Base-by-base conservation (phyloP, 305 asterid genomes). In the Fraxinus baroniana region DNA sequence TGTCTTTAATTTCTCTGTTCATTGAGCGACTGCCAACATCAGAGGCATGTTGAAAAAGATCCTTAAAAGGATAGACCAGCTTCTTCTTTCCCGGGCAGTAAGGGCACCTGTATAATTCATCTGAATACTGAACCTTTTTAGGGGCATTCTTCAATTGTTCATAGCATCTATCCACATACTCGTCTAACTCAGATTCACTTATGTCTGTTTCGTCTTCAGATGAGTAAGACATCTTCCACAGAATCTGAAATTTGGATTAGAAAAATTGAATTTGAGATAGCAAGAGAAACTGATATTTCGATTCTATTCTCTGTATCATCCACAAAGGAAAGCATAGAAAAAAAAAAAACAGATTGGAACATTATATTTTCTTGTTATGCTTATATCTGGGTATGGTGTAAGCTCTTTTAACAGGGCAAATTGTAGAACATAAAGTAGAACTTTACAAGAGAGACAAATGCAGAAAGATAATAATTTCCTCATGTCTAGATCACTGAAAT, bases 1-100 rank as follows among this genome's bases (percentile, higher is more conserved):
- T 90, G 91, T 87, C 91, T 83, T 90, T 90, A 85, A 85, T 83
- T 24, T 84, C 90, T 73, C 71, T 79, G 86, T 86, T 90, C 81
- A 82, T 83, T 12, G 90, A 88, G 82, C 89, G 89, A 83, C 85
- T 86, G 55, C 89, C 84, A 18, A 90, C 87, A 41, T 90, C 93
- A 66, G 86, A 55, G 84, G 91, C 93, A 13, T 90, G 93, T 44
- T 78, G 93, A 46, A 87, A 87, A 52, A 90, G 86, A 85, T 90
- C 93, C 83, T 90, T 88, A 5, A 64, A 83, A 18, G 30, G 81
- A 78, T 88, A 88, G 82, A 87, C 89, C 8, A 88, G 80, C 90
- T 91, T 91, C 89, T 90, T 90, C 77, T 93, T 93, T 80, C 92
- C 91, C 8, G 93, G 92, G 85, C 97, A 93, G 83, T 86, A 93